Evolutionary conservation across 106 monocot genomes (phyloP).

Genomic region (Iris macrosiphon): DNA sequence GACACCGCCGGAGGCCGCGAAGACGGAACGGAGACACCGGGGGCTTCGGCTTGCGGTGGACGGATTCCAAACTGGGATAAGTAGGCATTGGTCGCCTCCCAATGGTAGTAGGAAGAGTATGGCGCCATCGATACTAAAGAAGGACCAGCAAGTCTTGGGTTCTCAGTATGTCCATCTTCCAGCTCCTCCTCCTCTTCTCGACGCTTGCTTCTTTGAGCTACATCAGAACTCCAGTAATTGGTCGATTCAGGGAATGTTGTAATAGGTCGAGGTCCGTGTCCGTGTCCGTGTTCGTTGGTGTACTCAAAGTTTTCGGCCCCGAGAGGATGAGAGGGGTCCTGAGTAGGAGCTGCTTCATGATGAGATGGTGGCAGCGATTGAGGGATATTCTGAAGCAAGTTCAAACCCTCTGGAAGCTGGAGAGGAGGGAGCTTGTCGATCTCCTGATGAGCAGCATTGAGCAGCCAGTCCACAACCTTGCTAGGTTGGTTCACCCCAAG

Average conservation of each 20-base stretch:
- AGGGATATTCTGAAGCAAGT: conserved; percentile 15
- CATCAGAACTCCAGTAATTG: not conserved
- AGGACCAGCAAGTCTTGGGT: too few species aligned
- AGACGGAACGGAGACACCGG: not conserved
- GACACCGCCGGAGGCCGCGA: not conserved
- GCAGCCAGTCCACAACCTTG: conserved; percentile 79
- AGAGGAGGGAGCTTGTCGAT: conserved; percentile 73
- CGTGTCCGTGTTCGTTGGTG: not conserved
- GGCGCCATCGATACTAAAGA: not conserved
- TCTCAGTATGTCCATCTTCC: not conserved
- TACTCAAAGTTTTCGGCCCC: not conserved
- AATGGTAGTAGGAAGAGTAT: conserved; percentile 16
- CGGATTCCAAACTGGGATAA: conserved; percentile 8
- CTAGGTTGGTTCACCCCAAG: conserved; percentile 84
- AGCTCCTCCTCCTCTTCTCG: not conserved
- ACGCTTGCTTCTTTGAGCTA: not conserved
- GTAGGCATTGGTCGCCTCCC: conserved; percentile 13
- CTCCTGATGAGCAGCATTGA: conserved; percentile 45
- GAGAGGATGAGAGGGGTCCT: not conserved
- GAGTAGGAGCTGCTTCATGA: not conserved
- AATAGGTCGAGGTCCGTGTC: not conserved
- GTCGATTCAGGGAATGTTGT: not conserved
- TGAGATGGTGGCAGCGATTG: not conserved
- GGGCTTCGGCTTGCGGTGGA: conserved; percentile 5
- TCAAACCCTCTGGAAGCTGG: conserved; percentile 18